Base-by-base conservation (phyloP, 768 basidiomycete genomes). In the Termitomyces sp. region DNA sequence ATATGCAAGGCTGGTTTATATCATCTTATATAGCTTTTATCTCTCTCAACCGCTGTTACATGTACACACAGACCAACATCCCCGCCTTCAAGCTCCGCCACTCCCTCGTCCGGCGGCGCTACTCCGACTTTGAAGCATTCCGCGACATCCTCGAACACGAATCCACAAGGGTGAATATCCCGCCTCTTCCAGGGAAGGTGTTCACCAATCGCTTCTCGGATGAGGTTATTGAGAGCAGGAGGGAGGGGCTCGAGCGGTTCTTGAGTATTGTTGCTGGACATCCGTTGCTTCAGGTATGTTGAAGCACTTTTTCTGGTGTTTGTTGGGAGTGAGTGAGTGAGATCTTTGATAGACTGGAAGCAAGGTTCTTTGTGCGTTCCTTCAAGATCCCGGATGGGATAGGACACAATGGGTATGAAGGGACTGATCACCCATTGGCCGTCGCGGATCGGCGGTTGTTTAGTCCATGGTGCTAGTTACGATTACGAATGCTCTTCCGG, bases 51-150 rank as follows among this genome's bases (percentile, higher is more conserved):
- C n/a, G n/a, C n/a, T n/a, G n/a, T n/a, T n/a, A n/a, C n/a, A n/a
- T n/a, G n/a, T n/a, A n/a, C n/a, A n/a, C n/a, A n/a, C n/a, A n/a
- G 86, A 98, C 96, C 67, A 98, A 98, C 76, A 99, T 98, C 67
- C 96, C 96, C 39, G 96, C 96, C 0, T 99, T 99, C 83, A 96
- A 97, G 73, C 84, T 98, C 45, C 91, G 89, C n/a, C 91, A 92
- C 75, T 94, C 92, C 8, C 79, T 91, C 48, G 94, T 96, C 46
- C 85, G 93, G 52, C 81, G 94, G 49, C 89, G 94, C 49, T 96
- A 96, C 73, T 92, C 89, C 46, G 93, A 96, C 73, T 96, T 96
- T 70, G 94, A 96, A 71, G 95, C 96, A 1, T 99, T 99, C 82
- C 88, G 95, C 55, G 96, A 99, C 72, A 94, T 97, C 72, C 87